Evolutionary conservation across 106 monocot species (phyloP).

Genomic region (Dendrobium officinale): DNA sequence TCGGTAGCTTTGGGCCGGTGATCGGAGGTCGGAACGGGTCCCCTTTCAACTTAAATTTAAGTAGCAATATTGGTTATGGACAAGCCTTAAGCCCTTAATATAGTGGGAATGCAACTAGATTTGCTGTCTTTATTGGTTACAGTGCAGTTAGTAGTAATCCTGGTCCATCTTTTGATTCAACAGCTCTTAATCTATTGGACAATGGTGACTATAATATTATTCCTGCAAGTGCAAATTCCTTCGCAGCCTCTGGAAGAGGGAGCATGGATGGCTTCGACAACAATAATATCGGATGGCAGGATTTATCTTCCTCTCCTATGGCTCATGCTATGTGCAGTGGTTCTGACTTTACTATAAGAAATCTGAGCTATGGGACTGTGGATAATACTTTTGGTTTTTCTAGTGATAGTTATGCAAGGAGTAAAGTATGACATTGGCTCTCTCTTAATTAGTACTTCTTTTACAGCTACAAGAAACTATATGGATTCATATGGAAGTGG

Average conservation of each 20-base stretch:
- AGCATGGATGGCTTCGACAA: slow-evolving; percentile 23
- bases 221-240: slow-evolving; percentile 30
- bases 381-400: slow-evolving; percentile 30
- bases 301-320: too few species aligned
- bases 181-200: slow-evolving; percentile 45
- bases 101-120: slow-evolving; percentile 43
- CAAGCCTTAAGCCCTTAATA: slow-evolving; percentile 36
- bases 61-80: slow-evolving; percentile 35
- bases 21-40: slow-evolving; percentile 45
- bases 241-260: slow-evolving; percentile 28
- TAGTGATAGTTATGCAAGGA: slow-evolving; percentile 23
- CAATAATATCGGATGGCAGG: too few species aligned
- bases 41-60: slow-evolving; percentile 45
- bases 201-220: slow-evolving; percentile 34
- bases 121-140: slow-evolving; percentile 32
- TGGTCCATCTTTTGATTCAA: slow-evolving; percentile 43
- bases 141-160: slow-evolving; percentile 29
- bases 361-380: too few species aligned
- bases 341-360: too few species aligned
- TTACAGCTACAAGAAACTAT: slow-evolving; percentile 30
- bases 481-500: slow-evolving; percentile 42
- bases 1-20: slow-evolving; percentile 43
- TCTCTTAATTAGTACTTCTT: slow-evolving; percentile 19
- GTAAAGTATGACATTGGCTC: slow-evolving; percentile 22
- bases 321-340: too few species aligned